phyloP scores from a whole-genome alignment of 495 filamentous ascomycete genomes.

The Penicillium samsonianum region DNA sequence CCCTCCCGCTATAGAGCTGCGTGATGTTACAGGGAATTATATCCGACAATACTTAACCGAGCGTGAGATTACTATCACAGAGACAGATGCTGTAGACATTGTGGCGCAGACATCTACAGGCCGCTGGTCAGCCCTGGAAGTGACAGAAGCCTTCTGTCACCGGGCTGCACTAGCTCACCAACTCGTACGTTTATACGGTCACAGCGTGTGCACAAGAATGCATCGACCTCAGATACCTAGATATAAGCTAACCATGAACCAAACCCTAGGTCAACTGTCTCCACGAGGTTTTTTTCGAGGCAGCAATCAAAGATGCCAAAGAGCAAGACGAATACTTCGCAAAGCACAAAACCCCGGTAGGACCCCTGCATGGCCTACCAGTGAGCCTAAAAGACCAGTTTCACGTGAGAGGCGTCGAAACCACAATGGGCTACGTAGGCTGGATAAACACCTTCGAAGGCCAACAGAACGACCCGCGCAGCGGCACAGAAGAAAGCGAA shows the following conservation, averaged over 20 bases:
- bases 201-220: too few relatives aligned
- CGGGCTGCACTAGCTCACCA: slow-evolving; percentile 59
- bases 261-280: slow-evolving; percentile 54
- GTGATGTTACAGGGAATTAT: slow-evolving; percentile 63
- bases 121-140: slow-evolving; percentile 50
- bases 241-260: slow-evolving; percentile 1
- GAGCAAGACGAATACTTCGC: slow-evolving; percentile 58
- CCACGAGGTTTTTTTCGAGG: slow-evolving; percentile 63
- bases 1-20: slow-evolving; percentile 51
- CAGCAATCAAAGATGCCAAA: slow-evolving; percentile 59
- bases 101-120: slow-evolving; percentile 48
- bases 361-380: slow-evolving; percentile 66
- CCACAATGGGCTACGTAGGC: slow-evolving; percentile 62
- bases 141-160: slow-evolving; percentile 58
- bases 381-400: slow-evolving; percentile 72
- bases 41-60: slow-evolving; percentile 57
- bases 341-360: slow-evolving; percentile 48
- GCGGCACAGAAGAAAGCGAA: slow-evolving; percentile 46
- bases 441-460: slow-evolving; percentile 57
- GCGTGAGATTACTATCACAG: slow-evolving; percentile 59
- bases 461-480: slow-evolving; percentile 40
- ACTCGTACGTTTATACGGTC: slow-evolving; percentile 34
- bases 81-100: slow-evolving; percentile 53
- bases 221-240: neutral
- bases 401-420: slow-evolving; percentile 65